Evolutionary conservation across 139 green algal species (phyloP), one percentile per base, ranked within the genome.

Genomic region (Chlamydomonas eustigma): DNA sequence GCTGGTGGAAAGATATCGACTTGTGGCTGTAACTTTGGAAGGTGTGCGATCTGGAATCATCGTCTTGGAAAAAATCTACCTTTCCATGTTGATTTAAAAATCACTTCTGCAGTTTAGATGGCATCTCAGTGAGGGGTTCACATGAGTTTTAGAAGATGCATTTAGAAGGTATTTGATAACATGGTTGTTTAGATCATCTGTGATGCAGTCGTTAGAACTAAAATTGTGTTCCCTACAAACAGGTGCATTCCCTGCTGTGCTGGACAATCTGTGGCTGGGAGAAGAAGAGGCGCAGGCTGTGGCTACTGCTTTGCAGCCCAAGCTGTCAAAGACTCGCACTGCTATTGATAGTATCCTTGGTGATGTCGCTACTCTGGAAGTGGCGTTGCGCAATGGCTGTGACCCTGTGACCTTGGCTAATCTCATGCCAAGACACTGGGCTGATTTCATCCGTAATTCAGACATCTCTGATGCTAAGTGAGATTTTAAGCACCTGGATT

Each of bases 361-460:
- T 67, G 93, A 98, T 73, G 52, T 79, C 8, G 28, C 38, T 1
- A 50, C 51, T 50, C 83, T 95, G 0, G 84, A 94, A 86, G 83
- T 91, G 69, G 81, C 86, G 34, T 78, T 95, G 30, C 44, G 81
- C 32, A 39, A 69, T 1, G 65, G 79, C 5, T 77, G 80, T 3
- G 88, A 96, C 37, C 78, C 88, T 2, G 86, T 95, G 1, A 80
- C 88, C 0, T 80, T 97, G 51, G 90, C 93, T 18, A 90, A 93
- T 74, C 78, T 94, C 30, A 88, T 97, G 91, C 91, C 92, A 0
- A 75, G 78, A n/a, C 80, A 91, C 64, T 98, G 92, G 92, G 82
- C 86, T 4, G 83, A 92, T 64, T 97, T 97, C 80, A 91, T 98
- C 51, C 87, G 93, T 33, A 92, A 91, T 73, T 84, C 77, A 2